Evolutionary conservation across 345 rosid genomes (phyloP), one percentile per base, ranked within the genome.

Genomic region (Arabis hirsuta): DNA sequence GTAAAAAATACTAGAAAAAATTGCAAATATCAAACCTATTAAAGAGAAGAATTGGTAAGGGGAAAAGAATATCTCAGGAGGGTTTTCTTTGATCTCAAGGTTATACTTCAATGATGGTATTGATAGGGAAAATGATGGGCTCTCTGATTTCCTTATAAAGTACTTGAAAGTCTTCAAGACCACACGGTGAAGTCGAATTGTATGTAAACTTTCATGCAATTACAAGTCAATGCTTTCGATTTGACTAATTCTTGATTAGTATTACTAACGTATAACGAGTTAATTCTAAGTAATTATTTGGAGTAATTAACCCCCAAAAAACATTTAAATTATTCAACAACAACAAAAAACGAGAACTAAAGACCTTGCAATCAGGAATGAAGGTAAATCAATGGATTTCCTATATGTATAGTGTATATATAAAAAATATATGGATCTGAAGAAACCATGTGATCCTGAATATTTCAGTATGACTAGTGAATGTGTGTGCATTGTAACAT

Each of bases 151-250:
- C 13, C 12, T 16, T 74, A 52, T 75, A 75, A 68, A 32, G 36
- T 6, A 61, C 19, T 60, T 6, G 54, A 9, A 47, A 20, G 50
- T 58, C 42, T 31, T 34, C 5, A 51, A 13, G 68, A 53, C 22
- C 61, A 57, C 16, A 22, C n/a, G 32, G 43, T 52, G 48, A 51
- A 45, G 34, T 60, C 64, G 52, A 68, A 61, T 53, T 61, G 16
- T 46, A 74, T 69, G 78, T 67, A 74, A 67, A 53, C 27, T 53
- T 53, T 61, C 73, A 67, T 67, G 78, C 67, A 52, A 67, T 22
- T 42, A 51, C 55, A 51, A 59, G 68, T 74, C 78, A 60, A 52
- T 13, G 12, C 1, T 42, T 51, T 52, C 52, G 2, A 13, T 53
- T 55, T 74, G 78, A 74, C 78, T 44, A 32, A 14, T 74, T 74